These are phyloP conservation scores for Nowakowskiella sp. DNA, from an alignment of 192 early-diverging fungal species.

Conservation along the genomic window DNA sequence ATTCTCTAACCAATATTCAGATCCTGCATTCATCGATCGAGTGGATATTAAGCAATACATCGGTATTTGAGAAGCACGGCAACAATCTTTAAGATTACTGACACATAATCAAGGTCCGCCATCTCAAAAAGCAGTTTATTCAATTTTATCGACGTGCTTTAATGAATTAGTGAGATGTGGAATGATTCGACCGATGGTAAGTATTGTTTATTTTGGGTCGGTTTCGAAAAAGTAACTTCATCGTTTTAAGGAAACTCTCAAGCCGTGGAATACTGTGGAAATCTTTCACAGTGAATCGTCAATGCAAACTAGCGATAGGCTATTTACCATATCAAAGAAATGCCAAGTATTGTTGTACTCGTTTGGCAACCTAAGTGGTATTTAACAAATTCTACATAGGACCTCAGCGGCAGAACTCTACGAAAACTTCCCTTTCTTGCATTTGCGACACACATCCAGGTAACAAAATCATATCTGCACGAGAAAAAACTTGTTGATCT, in stretches of 20 bases:
- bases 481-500: too few species aligned
- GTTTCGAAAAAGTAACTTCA: slow-evolving; percentile 1
- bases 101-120: slow-evolving; percentile 32
- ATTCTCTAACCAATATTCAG: slow-evolving; percentile 28
- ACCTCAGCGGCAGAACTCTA: slow-evolving; percentile 39
- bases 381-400: slow-evolving; percentile 4
- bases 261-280: slow-evolving; percentile 27
- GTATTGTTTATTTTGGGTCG: not conserved
- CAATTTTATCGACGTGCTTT: slow-evolving; percentile 45
- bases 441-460: slow-evolving; percentile 39
- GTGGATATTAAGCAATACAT: slow-evolving; percentile 59
- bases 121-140: slow-evolving; percentile 40
- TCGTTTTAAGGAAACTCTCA: slow-evolving; percentile 4
- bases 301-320: slow-evolving; percentile 13
- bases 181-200: slow-evolving; percentile 26
- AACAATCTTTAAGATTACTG: not conserved
- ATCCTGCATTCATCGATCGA: slow-evolving; percentile 53
- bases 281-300: not conserved
- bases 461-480: slow-evolving; percentile 6
- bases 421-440: slow-evolving; percentile 53
- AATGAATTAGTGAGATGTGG: slow-evolving; percentile 41
- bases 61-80: slow-evolving; percentile 13
- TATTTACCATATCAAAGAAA: slow-evolving; percentile 28
- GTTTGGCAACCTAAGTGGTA: not conserved
- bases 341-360: slow-evolving; percentile 20